Evolutionary conservation across 352 stramenopile species (phyloP), one percentile per base, ranked within the genome.

Genomic region (Globisporangium paroecandrum): DNA sequence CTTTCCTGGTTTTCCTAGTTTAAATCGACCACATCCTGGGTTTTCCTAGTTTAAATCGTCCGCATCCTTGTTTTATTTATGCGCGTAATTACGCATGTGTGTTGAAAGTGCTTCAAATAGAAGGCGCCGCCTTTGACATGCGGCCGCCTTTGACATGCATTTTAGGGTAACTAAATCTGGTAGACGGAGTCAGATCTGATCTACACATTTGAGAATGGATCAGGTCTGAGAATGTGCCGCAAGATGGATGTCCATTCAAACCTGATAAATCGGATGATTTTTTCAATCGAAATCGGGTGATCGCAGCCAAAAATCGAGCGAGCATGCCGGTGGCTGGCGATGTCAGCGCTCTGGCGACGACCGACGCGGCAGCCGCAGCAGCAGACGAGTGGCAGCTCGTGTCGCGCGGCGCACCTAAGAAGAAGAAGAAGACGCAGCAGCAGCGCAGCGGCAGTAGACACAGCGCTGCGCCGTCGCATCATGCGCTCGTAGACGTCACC

Each of bases 381-480:
- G 46, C 25, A 22, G 59, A 64, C 43, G 59, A 67, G 25, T 71
- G 66, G 66, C 59, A 59, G n/a, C 22, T 71, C 59, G 66, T 71
- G 25, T 55, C 57, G 32, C 64, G 56, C 47, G 64, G 64, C 25
- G 18, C 36, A 3, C 49, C 53, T 4, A 71, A 67, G 49, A 62
- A 55, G 47, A 62, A 62, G 58, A 51, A 55, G 7, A 53, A 54
- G 24, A 25, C 25, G 18, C 58, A 47, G 10, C 36, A 61, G 49
- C 47, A 53, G 25, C 18, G 55, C 25, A 51, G 25, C 29, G 27
- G 32, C 61, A 29, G 27, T 9, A 43, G 36, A 43, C 36, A 43
- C 36, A 43, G 10, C 36, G 46, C 47, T 10, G 46, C 18, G 4
- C 3, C 34, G 29, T 51, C n/a, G 8, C 41, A 67, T 10, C 41